These are phyloP conservation scores for Pleurotus eryngii DNA, from an alignment of 768 basidiomycete genomes.

Conservation along the genomic window DNA sequence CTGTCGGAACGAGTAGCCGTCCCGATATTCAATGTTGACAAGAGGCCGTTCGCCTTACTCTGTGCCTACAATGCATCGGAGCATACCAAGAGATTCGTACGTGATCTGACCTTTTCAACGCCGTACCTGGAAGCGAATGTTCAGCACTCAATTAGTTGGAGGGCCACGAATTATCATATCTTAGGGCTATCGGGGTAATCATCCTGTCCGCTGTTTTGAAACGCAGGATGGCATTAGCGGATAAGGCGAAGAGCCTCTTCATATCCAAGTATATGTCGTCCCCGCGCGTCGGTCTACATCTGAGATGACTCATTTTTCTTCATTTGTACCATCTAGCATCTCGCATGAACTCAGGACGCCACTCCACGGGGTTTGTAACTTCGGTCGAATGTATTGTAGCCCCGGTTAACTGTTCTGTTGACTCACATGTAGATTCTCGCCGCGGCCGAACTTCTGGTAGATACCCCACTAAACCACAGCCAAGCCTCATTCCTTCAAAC, in stretches of 20 bases:
- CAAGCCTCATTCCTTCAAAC: constrained; percentile 89
- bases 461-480: constrained; percentile 76
- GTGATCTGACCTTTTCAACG: constrained; percentile 17
- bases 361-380: constrained; percentile 70
- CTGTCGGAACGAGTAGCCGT: constrained; percentile 49
- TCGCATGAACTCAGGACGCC: constrained; percentile 91
- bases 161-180: constrained; percentile 86
- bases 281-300: background rate
- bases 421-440: constrained; percentile 66
- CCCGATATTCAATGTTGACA: constrained; percentile 91
- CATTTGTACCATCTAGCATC: constrained; percentile 46
- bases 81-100: constrained; percentile 76
- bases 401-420: background rate
- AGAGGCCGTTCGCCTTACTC: constrained; percentile 85
- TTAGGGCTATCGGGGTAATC: constrained; percentile 91
- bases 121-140: too few relatives aligned
- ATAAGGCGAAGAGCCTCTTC: constrained; percentile 90
- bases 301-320: background rate
- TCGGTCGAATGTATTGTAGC: background rate
- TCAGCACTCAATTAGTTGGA: constrained; percentile 50
- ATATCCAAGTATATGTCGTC: constrained; percentile 79
- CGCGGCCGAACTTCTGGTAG: constrained; percentile 85
- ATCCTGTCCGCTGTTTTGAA: constrained; percentile 92
- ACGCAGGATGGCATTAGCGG: constrained; percentile 88
- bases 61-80: constrained; percentile 89